Conservation (phyloP, 2,329 filamentous ascomycete genomes). For the Passalora sequoiae region DNA sequence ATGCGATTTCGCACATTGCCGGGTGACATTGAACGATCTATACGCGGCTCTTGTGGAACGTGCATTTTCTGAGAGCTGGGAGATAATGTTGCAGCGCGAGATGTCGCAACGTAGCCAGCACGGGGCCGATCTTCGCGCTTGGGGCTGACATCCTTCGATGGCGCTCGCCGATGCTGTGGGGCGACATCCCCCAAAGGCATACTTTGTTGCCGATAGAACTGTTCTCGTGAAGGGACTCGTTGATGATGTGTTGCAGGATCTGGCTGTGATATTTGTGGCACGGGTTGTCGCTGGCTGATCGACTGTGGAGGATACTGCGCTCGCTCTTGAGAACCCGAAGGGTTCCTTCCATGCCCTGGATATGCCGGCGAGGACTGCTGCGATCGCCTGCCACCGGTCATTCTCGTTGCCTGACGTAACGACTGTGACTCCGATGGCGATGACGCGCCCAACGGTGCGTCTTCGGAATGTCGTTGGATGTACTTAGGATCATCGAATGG, state of each 20-base stretch:
- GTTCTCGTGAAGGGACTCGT: conserved; percentile 9
- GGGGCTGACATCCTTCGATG: conserved; percentile 11
- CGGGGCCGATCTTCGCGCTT: conserved; percentile 13
- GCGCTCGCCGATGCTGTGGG: conserved; percentile 4
- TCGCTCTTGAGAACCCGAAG: conserved; percentile 1
- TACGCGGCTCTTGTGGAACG: conserved; percentile 8
- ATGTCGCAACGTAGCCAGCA: conserved; percentile 1
- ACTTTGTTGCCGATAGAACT: not conserved
- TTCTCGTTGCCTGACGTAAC: conserved; percentile 8
- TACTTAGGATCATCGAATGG: conserved; percentile 29
- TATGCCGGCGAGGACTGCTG: conserved; percentile 3
- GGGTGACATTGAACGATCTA: conserved; percentile 18
- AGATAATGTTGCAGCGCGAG: conserved; percentile 7
- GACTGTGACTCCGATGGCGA: conserved; percentile 8
- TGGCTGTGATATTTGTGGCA: conserved; percentile 7
- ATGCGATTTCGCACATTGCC: conserved; percentile 10
- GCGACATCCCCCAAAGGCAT: not conserved
- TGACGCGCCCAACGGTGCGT: conserved; percentile 10
- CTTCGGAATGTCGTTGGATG: conserved; percentile 24
- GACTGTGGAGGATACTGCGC: not conserved
- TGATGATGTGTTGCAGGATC: conserved; percentile 9
- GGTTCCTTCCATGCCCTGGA: not conserved
- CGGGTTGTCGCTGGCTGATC: not conserved
- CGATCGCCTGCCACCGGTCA: not conserved
- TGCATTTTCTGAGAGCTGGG: conserved; percentile 9